Conservation (phyloP, 2,329 filamentous ascomycete species). For the Alternaria alternata region DNA sequence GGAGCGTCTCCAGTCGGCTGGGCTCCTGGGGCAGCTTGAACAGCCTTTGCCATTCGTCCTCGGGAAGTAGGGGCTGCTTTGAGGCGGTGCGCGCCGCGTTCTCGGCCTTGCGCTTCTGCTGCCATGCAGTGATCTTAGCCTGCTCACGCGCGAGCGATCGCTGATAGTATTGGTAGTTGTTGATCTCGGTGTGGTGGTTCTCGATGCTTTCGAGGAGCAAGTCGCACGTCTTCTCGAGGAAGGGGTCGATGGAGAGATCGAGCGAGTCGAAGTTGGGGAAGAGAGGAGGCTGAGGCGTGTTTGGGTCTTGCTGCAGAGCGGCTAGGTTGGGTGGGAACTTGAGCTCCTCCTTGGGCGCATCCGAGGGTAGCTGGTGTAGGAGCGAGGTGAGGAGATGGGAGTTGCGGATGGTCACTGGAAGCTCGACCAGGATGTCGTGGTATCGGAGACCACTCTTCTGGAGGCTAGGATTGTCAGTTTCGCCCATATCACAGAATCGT, state of each 20-base stretch:
- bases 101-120: constrained; percentile 95
- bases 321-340: constrained; percentile 80
- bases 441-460: constrained; percentile 94
- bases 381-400: constrained; percentile 95
- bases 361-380: constrained; percentile 85
- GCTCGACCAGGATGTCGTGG: constrained; percentile 91
- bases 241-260: constrained; percentile 93
- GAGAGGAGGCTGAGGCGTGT: constrained; percentile 69
- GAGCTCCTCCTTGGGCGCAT: constrained; percentile 71
- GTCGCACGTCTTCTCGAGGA: constrained; percentile 98
- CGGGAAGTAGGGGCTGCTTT: constrained; percentile 87
- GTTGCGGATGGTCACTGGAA: constrained; percentile 92
- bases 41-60: constrained; percentile 97
- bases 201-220: constrained; percentile 96
- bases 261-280: constrained; percentile 89
- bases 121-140: constrained; percentile 95
- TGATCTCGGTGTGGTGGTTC: constrained; percentile 96
- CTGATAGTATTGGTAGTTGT: constrained; percentile 99
- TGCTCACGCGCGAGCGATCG: constrained; percentile 93
- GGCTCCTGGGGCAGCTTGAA: constrained; percentile 98
- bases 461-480: constrained; percentile 65
- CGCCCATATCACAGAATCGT: constrained; percentile 46
- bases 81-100: constrained; percentile 84
- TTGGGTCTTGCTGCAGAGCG: constrained; percentile 73
- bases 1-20: constrained; percentile 88